A percentile compares a stretch with the other conserved stretches of the same genome.
These are phyloP conservation scores for Xeromyces bisporus DNA, from an alignment of 495 filamentous ascomycete genomes.

Conservation along the genomic window DNA sequence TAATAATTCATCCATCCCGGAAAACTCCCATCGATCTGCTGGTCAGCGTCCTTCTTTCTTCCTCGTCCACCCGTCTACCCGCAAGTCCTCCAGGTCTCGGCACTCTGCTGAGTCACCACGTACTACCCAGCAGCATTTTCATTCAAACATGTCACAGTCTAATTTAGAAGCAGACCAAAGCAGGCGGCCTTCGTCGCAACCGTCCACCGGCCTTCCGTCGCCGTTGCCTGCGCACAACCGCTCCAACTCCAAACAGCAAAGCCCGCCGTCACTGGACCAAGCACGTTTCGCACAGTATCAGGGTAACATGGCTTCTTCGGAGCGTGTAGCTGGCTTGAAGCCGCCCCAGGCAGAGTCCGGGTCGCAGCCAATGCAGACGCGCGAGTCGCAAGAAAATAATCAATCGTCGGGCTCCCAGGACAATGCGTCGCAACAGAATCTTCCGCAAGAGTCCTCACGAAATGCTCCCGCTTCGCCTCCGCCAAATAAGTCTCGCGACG, in stretches of 20 bases:
- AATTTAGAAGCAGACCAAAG: not conserved
- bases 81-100: no score
- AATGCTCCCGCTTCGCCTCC: not conserved
- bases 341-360: not conserved
- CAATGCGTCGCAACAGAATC: constrained; percentile 1
- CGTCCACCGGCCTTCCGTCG: not conserved
- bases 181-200: not conserved
- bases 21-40: no score
- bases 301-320: not conserved
- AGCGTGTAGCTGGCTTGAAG: not conserved
- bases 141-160: not conserved
- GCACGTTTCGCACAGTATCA: not conserved
- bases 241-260: not conserved
- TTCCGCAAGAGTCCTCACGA: not conserved
- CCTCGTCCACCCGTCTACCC: no score
- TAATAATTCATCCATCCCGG: no score
- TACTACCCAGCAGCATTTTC: not conserved
- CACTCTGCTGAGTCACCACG: not conserved
- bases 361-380: not conserved
- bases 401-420: not conserved
- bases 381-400: no score
- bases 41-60: no score
- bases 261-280: not conserved
- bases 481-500: not conserved
- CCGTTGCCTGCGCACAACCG: not conserved